Percentiles rank a stretch among this genome's conserved stretches.
Conservation (phyloP, 179 eudicot species). For the Pouteria campechiana region DNA sequence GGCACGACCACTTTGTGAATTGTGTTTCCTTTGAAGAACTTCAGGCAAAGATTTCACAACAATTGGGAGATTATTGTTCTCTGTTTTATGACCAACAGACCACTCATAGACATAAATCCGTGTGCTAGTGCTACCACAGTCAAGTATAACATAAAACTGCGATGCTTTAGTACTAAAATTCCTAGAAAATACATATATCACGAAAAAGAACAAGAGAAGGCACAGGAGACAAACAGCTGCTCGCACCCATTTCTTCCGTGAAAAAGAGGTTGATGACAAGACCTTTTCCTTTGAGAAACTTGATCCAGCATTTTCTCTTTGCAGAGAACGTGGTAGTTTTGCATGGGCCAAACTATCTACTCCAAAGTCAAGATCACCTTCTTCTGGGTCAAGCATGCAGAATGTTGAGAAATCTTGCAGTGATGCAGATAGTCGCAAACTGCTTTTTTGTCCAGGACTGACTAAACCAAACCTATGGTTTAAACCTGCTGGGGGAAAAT, state of each 20-base stretch:
- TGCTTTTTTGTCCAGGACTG: slow-evolving; percentile 29
- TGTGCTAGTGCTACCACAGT: slow-evolving; percentile 97
- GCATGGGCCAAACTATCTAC: slow-evolving; percentile 17
- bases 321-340: slow-evolving; percentile 26
- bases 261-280: slow-evolving; percentile 19
- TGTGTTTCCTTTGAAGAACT: slow-evolving; percentile 35
- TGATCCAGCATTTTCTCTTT: slow-evolving; percentile 32
- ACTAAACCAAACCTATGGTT: slow-evolving; percentile 27
- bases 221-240: slow-evolving; percentile 39
- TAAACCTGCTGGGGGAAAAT: slow-evolving; percentile 52
- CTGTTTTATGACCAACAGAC: slow-evolving; percentile 41
- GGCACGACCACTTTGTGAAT: slow-evolving; percentile 73
- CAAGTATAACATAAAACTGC: slow-evolving; percentile 78
- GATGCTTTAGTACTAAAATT: slow-evolving; percentile 54
- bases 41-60: slow-evolving; percentile 61
- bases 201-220: slow-evolving; percentile 38
- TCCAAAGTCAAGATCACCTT: slow-evolving; percentile 27
- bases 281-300: slow-evolving; percentile 86
- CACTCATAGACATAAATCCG: slow-evolving; percentile 86
- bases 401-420: slow-evolving; percentile 85
- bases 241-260: slow-evolving; percentile 45
- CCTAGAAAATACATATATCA: slow-evolving; percentile 30
- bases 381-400: slow-evolving; percentile 47
- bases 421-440: slow-evolving; percentile 63
- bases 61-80: slow-evolving; percentile 71